Evolutionary conservation across 768 basidiomycete genomes (phyloP).

Genomic region (Xerocomellus dryophilus): DNA sequence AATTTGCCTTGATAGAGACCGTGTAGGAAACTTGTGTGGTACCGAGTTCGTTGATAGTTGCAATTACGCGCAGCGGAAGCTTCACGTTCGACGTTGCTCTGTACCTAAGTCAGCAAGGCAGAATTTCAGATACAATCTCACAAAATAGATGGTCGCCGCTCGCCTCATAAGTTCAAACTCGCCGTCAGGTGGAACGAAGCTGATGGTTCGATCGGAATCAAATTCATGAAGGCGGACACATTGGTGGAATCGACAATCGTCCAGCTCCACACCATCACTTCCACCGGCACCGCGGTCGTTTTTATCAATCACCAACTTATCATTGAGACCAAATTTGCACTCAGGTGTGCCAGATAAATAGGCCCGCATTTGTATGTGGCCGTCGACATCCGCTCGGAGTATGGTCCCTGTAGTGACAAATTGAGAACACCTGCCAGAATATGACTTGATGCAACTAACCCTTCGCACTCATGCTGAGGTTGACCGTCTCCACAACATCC

Average conservation of each 20-base stretch:
- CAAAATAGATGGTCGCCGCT: slow-evolving; percentile 24
- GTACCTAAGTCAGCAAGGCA: slow-evolving; percentile 53
- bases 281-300: slow-evolving; percentile 49
- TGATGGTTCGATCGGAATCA: slow-evolving; percentile 90
- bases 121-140: background rate
- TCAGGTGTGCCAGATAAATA: slow-evolving; percentile 96
- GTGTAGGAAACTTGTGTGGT: slow-evolving; percentile 90
- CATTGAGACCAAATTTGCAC: slow-evolving; percentile 98
- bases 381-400: slow-evolving; percentile 95
- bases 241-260: slow-evolving; percentile 98
- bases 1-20: slow-evolving; percentile 83
- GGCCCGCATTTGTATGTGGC: slow-evolving; percentile 96
- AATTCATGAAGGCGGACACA: slow-evolving; percentile 95
- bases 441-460: slow-evolving; percentile 37
- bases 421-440: background rate
- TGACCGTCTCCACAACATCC: slow-evolving; percentile 97
- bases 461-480: slow-evolving; percentile 96
- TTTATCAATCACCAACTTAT: slow-evolving; percentile 96
- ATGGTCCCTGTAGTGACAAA: slow-evolving; percentile 59
- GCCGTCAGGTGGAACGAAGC: slow-evolving; percentile 96
- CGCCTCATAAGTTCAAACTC: slow-evolving; percentile 98
- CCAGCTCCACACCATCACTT: slow-evolving; percentile 84
- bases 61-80: slow-evolving; percentile 83
- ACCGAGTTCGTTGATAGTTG: slow-evolving; percentile 90
- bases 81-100: slow-evolving; percentile 96